A percentile compares a stretch with the other conserved stretches of the same genome.
phyloP scores from a whole-genome alignment of 192 early-diverging fungal species.

The Umbelopsis ramanniana region DNA sequence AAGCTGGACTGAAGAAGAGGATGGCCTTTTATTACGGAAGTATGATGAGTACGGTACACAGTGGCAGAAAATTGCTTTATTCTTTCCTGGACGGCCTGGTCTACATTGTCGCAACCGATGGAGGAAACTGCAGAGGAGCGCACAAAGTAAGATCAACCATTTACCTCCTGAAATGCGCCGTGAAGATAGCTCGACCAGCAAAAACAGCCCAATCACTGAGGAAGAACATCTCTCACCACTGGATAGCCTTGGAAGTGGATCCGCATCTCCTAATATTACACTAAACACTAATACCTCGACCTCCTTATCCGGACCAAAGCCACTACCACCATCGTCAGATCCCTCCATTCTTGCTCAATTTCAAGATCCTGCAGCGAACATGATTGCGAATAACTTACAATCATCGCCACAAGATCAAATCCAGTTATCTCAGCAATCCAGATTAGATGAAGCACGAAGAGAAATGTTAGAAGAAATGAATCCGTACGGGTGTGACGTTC shows the following conservation, averaged over 20 bases:
- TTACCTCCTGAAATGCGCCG: neutral
- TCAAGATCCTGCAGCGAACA: slow-evolving; percentile 5
- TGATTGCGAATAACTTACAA: neutral
- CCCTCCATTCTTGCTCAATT: slow-evolving; percentile 38
- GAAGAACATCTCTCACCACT: neutral
- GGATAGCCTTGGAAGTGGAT: neutral
- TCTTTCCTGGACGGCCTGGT: slow-evolving; percentile 75
- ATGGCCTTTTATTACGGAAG: slow-evolving; percentile 62
- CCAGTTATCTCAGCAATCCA: neutral
- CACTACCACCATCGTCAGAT: slow-evolving; percentile 20
- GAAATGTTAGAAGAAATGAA: slow-evolving; percentile 25
- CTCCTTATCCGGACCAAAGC: neutral
- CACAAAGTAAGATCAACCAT: slow-evolving; percentile 31
- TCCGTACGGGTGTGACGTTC: slow-evolving; percentile 46
- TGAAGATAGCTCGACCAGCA: neutral
- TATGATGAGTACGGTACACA: slow-evolving; percentile 71
- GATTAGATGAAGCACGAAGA: slow-evolving; percentile 23
- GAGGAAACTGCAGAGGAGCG: slow-evolving; percentile 71
- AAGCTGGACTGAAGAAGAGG: slow-evolving; percentile 73
- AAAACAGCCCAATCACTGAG: slow-evolving; percentile 7
- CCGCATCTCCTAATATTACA: neutral
- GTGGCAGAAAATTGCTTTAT: slow-evolving; percentile 80
- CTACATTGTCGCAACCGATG: slow-evolving; percentile 82
- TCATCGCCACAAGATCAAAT: neutral
- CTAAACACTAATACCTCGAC: neutral